phyloP scores from a whole-genome alignment of 2,329 filamentous ascomycete species.

The Aureobasidium sp. region DNA sequence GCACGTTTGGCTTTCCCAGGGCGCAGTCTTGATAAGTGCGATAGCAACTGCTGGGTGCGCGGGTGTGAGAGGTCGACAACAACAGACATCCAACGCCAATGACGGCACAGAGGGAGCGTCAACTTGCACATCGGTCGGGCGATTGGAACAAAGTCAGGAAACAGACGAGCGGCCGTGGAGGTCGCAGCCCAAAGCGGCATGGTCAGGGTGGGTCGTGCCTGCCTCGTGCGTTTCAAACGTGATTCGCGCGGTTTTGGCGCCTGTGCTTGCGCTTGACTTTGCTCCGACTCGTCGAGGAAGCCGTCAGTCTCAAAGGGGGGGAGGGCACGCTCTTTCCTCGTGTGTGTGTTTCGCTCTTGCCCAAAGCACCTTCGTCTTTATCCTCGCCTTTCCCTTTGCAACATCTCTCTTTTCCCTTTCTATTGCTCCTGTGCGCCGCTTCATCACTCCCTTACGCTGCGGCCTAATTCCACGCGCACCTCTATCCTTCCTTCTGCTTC shows the following conservation, averaged over 20 bases:
- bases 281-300: conserved; percentile 3
- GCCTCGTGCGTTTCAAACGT: conserved; percentile 10
- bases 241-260: conserved; percentile 8
- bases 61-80: not conserved
- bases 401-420: conserved; percentile 9
- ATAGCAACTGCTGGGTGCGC: not conserved
- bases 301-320: conserved; percentile 9
- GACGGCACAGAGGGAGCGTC: conserved; percentile 3
- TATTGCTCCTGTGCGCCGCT: conserved; percentile 10
- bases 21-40: not conserved
- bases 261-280: conserved; percentile 7
- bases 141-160: not conserved
- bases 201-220: conserved; percentile 1
- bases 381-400: conserved; percentile 7
- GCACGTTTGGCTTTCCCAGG: not conserved
- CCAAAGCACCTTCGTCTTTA: conserved; percentile 7
- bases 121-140: not conserved
- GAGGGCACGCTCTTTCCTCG: conserved; percentile 6
- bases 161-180: conserved; percentile 1
- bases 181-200: not conserved
- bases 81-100: not conserved
- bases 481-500: not conserved
- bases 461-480: not conserved
- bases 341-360: conserved; percentile 11
- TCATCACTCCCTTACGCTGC: conserved; percentile 13